These are phyloP conservation scores for Ophiocordyceps robertsii DNA, from an alignment of 2,329 filamentous ascomycete genomes.

Conservation along the genomic window DNA sequence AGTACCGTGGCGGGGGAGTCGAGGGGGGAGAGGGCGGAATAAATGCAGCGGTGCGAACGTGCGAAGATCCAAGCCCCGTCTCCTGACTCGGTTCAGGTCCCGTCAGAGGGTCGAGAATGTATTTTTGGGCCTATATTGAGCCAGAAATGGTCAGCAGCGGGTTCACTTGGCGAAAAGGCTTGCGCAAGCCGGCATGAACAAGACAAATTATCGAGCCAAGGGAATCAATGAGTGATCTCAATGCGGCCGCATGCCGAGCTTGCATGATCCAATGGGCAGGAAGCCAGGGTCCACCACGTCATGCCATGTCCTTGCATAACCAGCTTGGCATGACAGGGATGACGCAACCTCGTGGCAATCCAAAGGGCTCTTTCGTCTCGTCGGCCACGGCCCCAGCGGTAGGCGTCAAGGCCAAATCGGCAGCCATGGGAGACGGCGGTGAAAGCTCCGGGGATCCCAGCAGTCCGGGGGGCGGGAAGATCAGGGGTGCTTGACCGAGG, in stretches of 20 bases:
- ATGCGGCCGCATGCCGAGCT: background rate
- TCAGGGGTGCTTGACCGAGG: no score
- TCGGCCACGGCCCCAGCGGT: background rate
- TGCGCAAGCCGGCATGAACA: background rate
- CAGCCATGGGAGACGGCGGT: no score
- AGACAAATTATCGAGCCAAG: background rate
- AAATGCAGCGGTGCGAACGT: slow-evolving; percentile 17
- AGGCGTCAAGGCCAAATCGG: background rate
- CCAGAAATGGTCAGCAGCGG: background rate
- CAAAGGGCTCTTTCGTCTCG: background rate
- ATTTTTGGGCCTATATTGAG: slow-evolving; percentile 43
- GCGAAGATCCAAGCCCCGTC: slow-evolving; percentile 48
- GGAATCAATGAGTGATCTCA: background rate
- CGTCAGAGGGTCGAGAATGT: slow-evolving; percentile 56
- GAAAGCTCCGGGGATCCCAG: no score
- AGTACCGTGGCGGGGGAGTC: background rate
- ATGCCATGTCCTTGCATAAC: background rate
- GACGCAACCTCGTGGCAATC: background rate
- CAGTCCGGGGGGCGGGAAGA: no score
- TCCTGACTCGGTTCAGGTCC: slow-evolving; percentile 55
- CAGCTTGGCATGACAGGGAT: background rate
- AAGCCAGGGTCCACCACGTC: background rate
- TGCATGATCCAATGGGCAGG: background rate
- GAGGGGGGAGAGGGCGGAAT: background rate
- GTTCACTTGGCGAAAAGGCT: background rate